Percentiles rank a stretch among this genome's conserved stretches.
Conservation (phyloP, 768 basidiomycete species). For the Pholiota microspora region DNA sequence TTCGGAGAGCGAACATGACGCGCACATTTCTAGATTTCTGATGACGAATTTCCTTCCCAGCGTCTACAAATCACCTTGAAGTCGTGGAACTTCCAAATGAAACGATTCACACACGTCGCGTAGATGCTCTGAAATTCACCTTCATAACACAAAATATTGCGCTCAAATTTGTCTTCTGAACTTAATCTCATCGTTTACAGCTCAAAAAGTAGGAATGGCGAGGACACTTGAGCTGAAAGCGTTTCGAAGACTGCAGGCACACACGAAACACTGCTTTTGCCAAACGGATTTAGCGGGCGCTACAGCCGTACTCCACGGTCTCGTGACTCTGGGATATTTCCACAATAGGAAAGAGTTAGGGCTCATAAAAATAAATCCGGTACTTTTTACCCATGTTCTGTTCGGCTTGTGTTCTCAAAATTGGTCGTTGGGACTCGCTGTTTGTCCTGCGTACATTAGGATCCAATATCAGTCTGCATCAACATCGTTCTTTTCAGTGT, state of each 20-base stretch:
- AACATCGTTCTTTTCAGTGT: too few species aligned
- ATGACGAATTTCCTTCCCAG: slow-evolving; percentile 4
- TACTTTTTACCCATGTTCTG: too few species aligned
- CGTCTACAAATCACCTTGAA: neutral
- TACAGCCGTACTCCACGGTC: slow-evolving; percentile 4
- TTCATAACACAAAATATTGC: neutral
- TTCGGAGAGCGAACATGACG: neutral
- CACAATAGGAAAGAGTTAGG: neutral
- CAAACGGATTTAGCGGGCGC: slow-evolving; percentile 10
- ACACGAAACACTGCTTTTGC: neutral
- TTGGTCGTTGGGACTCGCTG: too few species aligned
- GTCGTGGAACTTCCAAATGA: slow-evolving; percentile 5
- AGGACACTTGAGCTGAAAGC: neutral
- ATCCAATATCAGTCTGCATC: too few species aligned
- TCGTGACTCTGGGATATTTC: neutral
- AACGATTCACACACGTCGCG: slow-evolving; percentile 5
- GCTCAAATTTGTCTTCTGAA: neutral
- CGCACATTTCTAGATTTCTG: slow-evolving; percentile 6
- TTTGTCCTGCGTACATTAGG: too few species aligned
- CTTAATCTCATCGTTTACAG: neutral
- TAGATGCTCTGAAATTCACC: neutral
- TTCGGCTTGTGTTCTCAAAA: too few species aligned
- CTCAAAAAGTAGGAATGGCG: neutral
- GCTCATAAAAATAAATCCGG: neutral
- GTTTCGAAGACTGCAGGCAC: neutral